These are phyloP conservation scores for Hygrophila difformis DNA, from an alignment of 257 asterid genomes.

Conservation along the genomic window DNA sequence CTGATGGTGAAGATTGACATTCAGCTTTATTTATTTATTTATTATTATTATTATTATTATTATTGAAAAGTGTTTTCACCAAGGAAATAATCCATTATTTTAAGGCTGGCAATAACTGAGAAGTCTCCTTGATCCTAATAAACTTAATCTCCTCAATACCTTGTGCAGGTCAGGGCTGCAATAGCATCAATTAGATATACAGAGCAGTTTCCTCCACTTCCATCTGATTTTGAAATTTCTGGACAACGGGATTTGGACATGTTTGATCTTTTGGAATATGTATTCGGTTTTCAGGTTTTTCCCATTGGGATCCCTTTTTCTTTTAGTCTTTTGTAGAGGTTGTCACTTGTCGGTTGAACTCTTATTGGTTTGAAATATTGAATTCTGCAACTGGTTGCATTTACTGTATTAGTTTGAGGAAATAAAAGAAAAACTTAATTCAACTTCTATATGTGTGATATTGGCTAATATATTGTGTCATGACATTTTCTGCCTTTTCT, in stretches of 20 bases:
- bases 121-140: constrained; percentile 4
- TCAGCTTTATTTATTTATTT: constrained; percentile 1
- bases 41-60: too few species aligned
- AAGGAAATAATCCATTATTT: constrained; percentile 6
- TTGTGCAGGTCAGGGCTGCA: constrained; percentile 77
- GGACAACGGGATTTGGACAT: constrained; percentile 74
- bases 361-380: neutral
- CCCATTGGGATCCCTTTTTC: too few species aligned
- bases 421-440: too few species aligned
- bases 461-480: constrained; percentile 1
- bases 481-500: constrained; percentile 6
- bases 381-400: too few species aligned
- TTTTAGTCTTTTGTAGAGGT: too few species aligned
- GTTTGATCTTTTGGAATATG: constrained; percentile 92
- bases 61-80: too few species aligned
- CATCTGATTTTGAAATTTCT: constrained; percentile 53
- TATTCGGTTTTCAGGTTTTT: constrained; percentile 92
- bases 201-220: constrained; percentile 81
- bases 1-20: neutral
- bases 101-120: constrained; percentile 10
- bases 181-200: constrained; percentile 66
- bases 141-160: constrained; percentile 11
- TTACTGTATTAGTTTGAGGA: too few species aligned
- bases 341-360: constrained; percentile 1
- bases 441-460: too few species aligned